These are phyloP conservation scores for Fusarium humuli DNA, from an alignment of 2,329 filamentous ascomycete species.

Conservation along the genomic window DNA sequence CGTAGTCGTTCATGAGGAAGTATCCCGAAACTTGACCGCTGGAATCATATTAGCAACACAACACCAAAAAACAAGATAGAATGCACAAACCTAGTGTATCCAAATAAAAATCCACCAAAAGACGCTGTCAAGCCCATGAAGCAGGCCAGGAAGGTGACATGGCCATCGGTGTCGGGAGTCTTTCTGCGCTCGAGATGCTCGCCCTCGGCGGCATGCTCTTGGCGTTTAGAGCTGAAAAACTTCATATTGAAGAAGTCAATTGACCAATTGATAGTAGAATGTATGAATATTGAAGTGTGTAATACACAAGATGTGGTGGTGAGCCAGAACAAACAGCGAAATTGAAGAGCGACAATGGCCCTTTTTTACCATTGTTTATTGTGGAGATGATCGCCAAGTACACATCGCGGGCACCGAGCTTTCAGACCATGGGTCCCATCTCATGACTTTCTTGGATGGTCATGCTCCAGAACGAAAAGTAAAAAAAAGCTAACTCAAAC, in stretches of 20 bases:
- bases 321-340: background rate
- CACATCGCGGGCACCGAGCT: conserved; percentile 33
- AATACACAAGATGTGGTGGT: conserved; percentile 19
- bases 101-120: conserved; percentile 66
- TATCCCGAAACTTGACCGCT: conserved; percentile 72
- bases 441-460: conserved; percentile 36
- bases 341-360: conserved; percentile 25
- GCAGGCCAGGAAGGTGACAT: conserved; percentile 56
- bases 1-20: conserved; percentile 69
- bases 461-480: conserved; percentile 31
- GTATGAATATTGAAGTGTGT: conserved; percentile 9
- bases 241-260: conserved; percentile 33
- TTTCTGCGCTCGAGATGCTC: conserved; percentile 38
- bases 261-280: conserved; percentile 17
- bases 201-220: conserved; percentile 34
- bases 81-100: conserved; percentile 62
- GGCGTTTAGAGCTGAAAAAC: conserved; percentile 36
- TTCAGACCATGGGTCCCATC: conserved; percentile 29
- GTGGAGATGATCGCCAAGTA: conserved; percentile 32
- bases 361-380: conserved; percentile 38
- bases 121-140: conserved; percentile 64
- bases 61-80: background rate
- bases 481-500: conserved; percentile 33
- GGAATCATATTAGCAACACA: background rate
- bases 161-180: conserved; percentile 40